phyloP scores from a whole-genome alignment of 306 rosid species.

The Medicago lupulina region DNA sequence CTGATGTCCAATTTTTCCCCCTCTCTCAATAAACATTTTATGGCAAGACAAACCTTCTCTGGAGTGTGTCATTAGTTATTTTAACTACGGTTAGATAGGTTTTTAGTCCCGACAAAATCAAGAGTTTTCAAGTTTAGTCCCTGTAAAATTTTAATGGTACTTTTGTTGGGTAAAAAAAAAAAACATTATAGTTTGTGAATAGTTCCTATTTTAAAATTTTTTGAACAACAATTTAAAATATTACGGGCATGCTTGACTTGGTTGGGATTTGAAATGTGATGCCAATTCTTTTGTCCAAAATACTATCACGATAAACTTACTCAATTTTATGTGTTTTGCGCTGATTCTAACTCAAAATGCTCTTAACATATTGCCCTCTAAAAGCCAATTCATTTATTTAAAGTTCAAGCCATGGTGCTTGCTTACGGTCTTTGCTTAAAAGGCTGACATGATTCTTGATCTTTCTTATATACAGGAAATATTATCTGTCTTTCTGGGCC shows the following conservation, averaged over 20 bases:
- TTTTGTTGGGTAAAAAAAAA: no score
- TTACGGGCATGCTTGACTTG: constrained; percentile 15
- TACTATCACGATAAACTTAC: not conserved
- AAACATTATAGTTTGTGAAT: no score
- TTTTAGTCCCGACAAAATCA: no score
- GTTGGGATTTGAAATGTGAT: constrained; percentile 31
- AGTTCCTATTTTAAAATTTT: no score
- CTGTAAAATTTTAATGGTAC: no score
- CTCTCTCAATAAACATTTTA: not conserved
- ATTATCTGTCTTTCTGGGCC: constrained; percentile 99
- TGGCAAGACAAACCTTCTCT: constrained; percentile 23
- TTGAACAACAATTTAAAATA: constrained; percentile 10
- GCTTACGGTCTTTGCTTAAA: constrained; percentile 9
- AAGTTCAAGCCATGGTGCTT: constrained; percentile 24
- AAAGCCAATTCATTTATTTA: constrained; percentile 28
- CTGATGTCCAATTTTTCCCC: constrained; percentile 14
- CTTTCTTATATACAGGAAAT: constrained; percentile 69
- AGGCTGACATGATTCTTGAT: constrained; percentile 30
- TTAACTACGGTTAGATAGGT: constrained; percentile 1
- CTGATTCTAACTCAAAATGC: constrained; percentile 13
- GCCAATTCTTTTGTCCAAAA: constrained; percentile 14
- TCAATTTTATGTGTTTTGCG: constrained; percentile 11
- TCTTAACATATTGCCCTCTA: constrained; percentile 21
- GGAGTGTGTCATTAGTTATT: constrained; percentile 32
- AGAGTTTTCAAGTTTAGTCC: no score